phyloP scores from a whole-genome alignment of 495 filamentous ascomycete species.

The Apiosordaria backusii region DNA sequence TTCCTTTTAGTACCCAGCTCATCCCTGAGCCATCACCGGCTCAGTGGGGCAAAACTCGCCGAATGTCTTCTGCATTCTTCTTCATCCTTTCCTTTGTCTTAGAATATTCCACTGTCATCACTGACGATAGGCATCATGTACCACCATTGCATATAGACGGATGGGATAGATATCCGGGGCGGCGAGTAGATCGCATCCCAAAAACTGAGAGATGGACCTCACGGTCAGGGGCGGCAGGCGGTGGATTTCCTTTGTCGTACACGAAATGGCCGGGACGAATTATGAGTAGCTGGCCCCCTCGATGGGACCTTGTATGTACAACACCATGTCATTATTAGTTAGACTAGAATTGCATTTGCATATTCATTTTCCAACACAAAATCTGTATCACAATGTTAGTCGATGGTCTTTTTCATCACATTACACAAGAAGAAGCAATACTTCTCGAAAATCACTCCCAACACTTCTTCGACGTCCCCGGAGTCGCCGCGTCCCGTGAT shows the following conservation, averaged over 20 bases:
- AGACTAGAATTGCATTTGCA: constrained; percentile 6
- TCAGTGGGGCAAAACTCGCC: background rate
- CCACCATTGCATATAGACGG: constrained; percentile 6
- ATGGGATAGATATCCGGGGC: constrained; percentile 1
- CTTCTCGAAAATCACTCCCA: constrained; percentile 98
- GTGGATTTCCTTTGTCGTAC: constrained; percentile 7
- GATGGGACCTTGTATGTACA: constrained; percentile 13
- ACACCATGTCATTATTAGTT: constrained; percentile 15
- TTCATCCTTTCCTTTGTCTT: constrained; percentile 1
- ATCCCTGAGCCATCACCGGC: constrained; percentile 8
- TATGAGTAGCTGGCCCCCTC: constrained; percentile 14
- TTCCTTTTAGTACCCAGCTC: background rate
- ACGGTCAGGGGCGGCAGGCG: background rate
- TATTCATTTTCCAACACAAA: constrained; percentile 34
- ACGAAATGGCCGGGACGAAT: background rate
- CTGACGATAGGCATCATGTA: constrained; percentile 5
- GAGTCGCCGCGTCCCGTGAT: constrained; percentile 85
- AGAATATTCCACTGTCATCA: constrained; percentile 4
- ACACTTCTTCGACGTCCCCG: constrained; percentile 92
- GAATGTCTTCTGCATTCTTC: background rate
- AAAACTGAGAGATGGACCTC: constrained; percentile 9
- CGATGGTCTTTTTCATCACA: background rate
- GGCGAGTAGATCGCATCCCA: background rate
- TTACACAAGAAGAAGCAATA: constrained; percentile 29
- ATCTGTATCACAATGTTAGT: constrained; percentile 17